phyloP scores from a whole-genome alignment of 2,329 filamentous ascomycete species.

The Xylariaceae sp. region DNA sequence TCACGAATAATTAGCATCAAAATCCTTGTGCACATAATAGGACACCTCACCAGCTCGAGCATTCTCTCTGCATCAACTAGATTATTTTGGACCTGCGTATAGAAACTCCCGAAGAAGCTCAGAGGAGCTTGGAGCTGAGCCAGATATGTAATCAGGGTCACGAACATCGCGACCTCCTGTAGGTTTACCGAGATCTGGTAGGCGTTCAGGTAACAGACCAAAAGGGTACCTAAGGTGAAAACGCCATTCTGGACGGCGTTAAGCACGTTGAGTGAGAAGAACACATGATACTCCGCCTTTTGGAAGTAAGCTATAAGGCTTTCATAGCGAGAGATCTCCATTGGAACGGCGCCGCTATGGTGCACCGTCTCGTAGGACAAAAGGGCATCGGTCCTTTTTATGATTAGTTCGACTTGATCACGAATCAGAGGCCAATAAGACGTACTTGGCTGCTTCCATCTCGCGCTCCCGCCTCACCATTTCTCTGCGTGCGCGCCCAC shows the following conservation, averaged over 20 bases:
- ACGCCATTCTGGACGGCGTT: conserved; percentile 81
- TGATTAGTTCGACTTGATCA: too few relatives aligned
- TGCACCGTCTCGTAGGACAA: conserved; percentile 95
- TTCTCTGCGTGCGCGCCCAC: conserved; percentile 85
- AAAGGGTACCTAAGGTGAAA: conserved; percentile 76
- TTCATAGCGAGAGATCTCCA: conserved; percentile 76
- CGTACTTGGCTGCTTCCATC: conserved; percentile 93
- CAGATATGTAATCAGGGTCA: conserved; percentile 76
- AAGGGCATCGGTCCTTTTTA: conserved; percentile 76
- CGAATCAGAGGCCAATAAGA: too few relatives aligned
- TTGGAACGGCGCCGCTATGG: conserved; percentile 84
- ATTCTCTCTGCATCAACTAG: conserved; percentile 4
- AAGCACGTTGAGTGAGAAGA: conserved; percentile 77
- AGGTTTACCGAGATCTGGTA: conserved; percentile 75
- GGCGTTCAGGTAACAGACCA: conserved; percentile 74
- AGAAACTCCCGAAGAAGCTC: conserved; percentile 93
- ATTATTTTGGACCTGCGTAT: conserved; percentile 47
- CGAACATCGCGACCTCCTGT: conserved; percentile 72
- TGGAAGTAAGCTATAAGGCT: conserved; percentile 74
- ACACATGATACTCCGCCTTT: conserved; percentile 74
- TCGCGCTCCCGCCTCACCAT: conserved; percentile 95
- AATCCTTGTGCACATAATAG: too few relatives aligned
- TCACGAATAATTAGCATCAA: too few relatives aligned
- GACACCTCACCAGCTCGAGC: not conserved
- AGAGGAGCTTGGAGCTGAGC: conserved; percentile 81